phyloP scores from a whole-genome alignment of 202 grass and related monocot species.

The Musa balbisiana region DNA sequence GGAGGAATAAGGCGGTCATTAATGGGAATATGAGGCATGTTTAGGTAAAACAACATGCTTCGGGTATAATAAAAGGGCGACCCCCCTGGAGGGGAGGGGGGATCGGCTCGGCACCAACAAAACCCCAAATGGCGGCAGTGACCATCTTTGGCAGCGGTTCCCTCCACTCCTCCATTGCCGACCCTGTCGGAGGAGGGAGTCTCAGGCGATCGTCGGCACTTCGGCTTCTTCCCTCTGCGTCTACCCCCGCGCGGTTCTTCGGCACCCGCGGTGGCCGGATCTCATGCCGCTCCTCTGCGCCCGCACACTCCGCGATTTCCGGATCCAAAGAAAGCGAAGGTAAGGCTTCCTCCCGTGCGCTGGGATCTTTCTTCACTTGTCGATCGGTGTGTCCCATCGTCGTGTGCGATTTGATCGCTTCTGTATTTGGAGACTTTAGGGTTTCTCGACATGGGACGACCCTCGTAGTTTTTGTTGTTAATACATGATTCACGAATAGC shows the following conservation, averaged over 20 bases:
- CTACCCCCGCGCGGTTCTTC: neutral
- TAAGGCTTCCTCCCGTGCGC: neutral
- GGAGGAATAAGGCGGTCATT: too few relatives aligned
- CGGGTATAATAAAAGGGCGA: neutral
- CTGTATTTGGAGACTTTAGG: neutral
- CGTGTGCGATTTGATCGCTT: neutral
- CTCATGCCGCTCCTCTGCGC: slow-evolving; percentile 19
- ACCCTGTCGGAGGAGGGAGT: neutral
- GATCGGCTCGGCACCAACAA: too few relatives aligned
- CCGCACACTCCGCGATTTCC: slow-evolving; percentile 6
- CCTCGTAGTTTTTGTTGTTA: neutral
- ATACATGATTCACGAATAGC: neutral
- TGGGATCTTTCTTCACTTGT: neutral
- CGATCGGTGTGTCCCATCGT: neutral
- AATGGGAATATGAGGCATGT: too few relatives aligned
- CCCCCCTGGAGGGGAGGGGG: too few relatives aligned
- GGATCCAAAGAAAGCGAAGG: slow-evolving; percentile 6
- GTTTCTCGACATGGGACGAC: neutral
- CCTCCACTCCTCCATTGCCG: slow-evolving; percentile 22
- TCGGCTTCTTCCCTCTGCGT: slow-evolving; percentile 1
- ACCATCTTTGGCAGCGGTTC: slow-evolving; percentile 28
- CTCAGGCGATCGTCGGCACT: neutral
- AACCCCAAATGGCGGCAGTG: slow-evolving; percentile 7
- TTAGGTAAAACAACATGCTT: too few relatives aligned
- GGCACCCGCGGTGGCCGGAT: slow-evolving; percentile 1